These are phyloP conservation scores for Diaporthe batatas DNA, from an alignment of 2,329 filamentous ascomycete genomes.

Conservation along the genomic window DNA sequence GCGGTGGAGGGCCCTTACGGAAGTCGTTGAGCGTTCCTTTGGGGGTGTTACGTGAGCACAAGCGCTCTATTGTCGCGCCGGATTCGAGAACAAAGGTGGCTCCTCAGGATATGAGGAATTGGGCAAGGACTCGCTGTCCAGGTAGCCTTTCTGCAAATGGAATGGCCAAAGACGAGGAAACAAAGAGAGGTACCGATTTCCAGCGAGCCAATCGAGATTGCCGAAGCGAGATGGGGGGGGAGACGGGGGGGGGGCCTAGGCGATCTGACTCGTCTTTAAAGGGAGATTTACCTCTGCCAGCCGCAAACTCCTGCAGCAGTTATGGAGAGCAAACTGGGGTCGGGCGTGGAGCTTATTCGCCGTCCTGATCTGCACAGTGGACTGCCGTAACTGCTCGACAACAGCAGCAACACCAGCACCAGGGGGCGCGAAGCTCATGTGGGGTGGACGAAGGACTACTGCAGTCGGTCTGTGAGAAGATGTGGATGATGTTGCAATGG, in stretches of 20 bases:
- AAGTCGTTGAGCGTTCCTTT: constrained; percentile 52
- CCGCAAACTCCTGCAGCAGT: constrained; percentile 35
- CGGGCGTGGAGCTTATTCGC: constrained; percentile 39
- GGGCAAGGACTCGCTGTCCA: constrained; percentile 32
- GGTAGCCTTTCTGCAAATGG: constrained; percentile 41
- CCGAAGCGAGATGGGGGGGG: constrained; percentile 21
- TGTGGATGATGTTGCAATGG: constrained; percentile 38
- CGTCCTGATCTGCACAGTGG: constrained; percentile 27
- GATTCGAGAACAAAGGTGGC: constrained; percentile 39
- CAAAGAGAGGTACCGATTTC: constrained; percentile 39
- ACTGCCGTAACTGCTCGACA: constrained; percentile 1
- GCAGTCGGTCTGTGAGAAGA: constrained; percentile 34
- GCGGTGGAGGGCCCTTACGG: constrained; percentile 4
- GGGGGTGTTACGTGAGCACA: constrained; percentile 43
- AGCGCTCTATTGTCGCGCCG: constrained; percentile 36
- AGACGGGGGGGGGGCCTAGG: constrained; percentile 26
- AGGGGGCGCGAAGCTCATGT: constrained; percentile 33
- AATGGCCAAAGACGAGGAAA: constrained; percentile 39
- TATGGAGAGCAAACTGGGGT: constrained; percentile 12
- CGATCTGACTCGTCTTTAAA: constrained; percentile 39
- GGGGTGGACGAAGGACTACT: constrained; percentile 22
- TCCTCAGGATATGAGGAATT: constrained; percentile 28
- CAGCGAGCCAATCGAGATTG: constrained; percentile 36
- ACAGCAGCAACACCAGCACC: constrained; percentile 22
- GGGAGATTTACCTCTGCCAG: constrained; percentile 36